A percentile compares a stretch with the other conserved stretches of the same genome.
Conservation (phyloP, 176 grass and related monocot species). For the Elymus sibiricus region DNA sequence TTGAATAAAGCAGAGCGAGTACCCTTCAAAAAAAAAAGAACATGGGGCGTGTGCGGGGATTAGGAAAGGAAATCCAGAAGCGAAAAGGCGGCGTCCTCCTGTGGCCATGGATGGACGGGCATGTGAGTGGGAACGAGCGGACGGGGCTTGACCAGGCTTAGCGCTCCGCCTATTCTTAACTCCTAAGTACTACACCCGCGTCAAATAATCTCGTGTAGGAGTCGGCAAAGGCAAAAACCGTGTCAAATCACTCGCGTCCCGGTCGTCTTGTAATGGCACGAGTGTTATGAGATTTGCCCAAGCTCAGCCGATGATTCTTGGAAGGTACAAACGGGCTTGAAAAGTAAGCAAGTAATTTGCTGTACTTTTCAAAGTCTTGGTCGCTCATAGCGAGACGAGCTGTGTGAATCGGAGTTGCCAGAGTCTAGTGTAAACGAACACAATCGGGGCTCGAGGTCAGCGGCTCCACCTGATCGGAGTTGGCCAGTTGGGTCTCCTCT, state of each 20-base stretch:
- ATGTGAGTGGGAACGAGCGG: background rate
- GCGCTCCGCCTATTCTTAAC: background rate
- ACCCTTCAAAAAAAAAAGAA: too few species aligned
- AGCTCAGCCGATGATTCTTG: background rate
- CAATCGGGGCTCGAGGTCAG: background rate
- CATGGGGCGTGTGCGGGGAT: conserved; percentile 10
- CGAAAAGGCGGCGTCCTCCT: background rate
- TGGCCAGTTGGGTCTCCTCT: background rate
- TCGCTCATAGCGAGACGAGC: too few species aligned
- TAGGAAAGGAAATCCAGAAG: background rate
- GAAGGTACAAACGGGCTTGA: background rate
- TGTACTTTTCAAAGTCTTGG: background rate
- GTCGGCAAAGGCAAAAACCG: background rate
- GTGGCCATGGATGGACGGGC: background rate
- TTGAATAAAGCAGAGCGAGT: too few species aligned
- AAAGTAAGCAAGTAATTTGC: too few species aligned
- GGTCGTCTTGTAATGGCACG: background rate
- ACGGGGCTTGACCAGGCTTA: background rate
- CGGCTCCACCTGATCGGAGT: background rate
- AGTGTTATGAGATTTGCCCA: background rate
- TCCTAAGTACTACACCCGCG: background rate
- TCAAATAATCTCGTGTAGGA: background rate
- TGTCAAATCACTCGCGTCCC: background rate
- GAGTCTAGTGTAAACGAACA: background rate
- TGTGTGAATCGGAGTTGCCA: too few species aligned